phyloP scores from a whole-genome alignment of 2,329 filamentous ascomycete genomes.

The Hymenoscyphus salicellus region DNA sequence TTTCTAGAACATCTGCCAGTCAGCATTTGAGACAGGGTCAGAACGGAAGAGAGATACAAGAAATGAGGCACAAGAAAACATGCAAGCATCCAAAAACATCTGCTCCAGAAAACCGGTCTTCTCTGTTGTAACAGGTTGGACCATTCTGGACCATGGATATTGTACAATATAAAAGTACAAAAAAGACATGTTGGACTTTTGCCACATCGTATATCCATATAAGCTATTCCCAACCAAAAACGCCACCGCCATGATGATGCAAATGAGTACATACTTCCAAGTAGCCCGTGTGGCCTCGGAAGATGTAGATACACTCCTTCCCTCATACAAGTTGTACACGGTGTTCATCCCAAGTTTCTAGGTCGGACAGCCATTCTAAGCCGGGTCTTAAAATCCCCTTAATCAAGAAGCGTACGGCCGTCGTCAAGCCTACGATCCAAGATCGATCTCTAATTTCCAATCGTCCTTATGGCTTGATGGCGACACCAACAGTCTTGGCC shows the following conservation, averaged over 20 bases:
- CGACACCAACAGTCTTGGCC: conserved; percentile 72
- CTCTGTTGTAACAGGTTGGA: background rate
- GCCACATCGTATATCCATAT: conserved; percentile 6
- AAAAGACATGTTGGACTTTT: background rate
- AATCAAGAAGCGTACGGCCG: background rate
- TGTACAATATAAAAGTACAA: conserved; percentile 7
- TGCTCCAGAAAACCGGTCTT: background rate
- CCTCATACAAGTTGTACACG: background rate
- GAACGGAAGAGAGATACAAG: background rate
- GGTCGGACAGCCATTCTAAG: background rate
- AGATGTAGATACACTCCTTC: background rate
- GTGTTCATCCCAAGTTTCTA: background rate
- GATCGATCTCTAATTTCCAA: background rate
- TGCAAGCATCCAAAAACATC: background rate
- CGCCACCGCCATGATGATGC: conserved; percentile 32
- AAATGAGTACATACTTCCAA: conserved; percentile 6
- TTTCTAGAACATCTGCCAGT: background rate
- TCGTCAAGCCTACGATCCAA: background rate
- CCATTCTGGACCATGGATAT: conserved; percentile 5
- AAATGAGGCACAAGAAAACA: background rate
- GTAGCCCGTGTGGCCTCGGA: no score
- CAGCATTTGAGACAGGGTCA: background rate
- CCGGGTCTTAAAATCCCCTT: background rate
- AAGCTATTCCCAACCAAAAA: conserved; percentile 19
- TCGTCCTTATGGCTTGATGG: conserved; percentile 57